Evolutionary conservation across 371 early-diverging fungal species (phyloP).

Genomic region (Choanephora cucurbitarum): DNA sequence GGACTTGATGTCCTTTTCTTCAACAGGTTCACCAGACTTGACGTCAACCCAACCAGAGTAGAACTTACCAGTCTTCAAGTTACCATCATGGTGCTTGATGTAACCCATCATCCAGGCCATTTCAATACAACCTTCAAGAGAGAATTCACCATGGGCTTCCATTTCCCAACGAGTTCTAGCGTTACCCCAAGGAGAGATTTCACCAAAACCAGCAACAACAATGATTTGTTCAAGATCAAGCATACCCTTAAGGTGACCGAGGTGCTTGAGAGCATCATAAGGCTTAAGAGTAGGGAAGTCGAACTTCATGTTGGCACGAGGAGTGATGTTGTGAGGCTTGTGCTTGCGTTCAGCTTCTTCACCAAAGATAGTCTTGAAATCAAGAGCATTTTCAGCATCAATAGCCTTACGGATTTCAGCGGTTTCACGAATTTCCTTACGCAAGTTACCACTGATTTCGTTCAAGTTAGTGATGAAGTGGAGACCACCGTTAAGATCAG

Average conservation of each 20-base stretch:
- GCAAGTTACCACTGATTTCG: slow-evolving; percentile 72
- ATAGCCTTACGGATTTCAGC: slow-evolving; percentile 89
- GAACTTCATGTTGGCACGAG: slow-evolving; percentile 94
- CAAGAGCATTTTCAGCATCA: slow-evolving; percentile 74
- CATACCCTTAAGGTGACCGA: slow-evolving; percentile 83
- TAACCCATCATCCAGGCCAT: slow-evolving; percentile 98
- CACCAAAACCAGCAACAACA: slow-evolving; percentile 93
- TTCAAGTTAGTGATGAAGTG: slow-evolving; percentile 82
- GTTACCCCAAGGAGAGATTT: slow-evolving; percentile 95
- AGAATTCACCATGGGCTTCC: slow-evolving; percentile 93
- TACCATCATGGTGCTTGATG: slow-evolving; percentile 90
- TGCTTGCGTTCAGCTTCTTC: slow-evolving; percentile 74
- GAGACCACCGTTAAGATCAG: slow-evolving; percentile 93
- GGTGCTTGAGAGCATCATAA: slow-evolving; percentile 67
- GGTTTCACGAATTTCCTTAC: slow-evolving; percentile 78
- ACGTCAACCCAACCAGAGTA: slow-evolving; percentile 96
- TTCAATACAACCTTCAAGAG: slow-evolving; percentile 95
- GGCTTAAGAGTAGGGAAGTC: slow-evolving; percentile 80
- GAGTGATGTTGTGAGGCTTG: slow-evolving; percentile 78
- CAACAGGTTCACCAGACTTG: slow-evolving; percentile 87
- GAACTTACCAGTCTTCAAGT: slow-evolving; percentile 75
- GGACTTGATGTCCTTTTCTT: slow-evolving; percentile 90
- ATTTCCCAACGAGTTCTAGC: slow-evolving; percentile 97
- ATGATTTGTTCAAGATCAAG: slow-evolving; percentile 92
- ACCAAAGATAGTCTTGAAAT: slow-evolving; percentile 78